Conservation (phyloP, 305 asterid genomes). For the Fraxinus latifolia region DNA sequence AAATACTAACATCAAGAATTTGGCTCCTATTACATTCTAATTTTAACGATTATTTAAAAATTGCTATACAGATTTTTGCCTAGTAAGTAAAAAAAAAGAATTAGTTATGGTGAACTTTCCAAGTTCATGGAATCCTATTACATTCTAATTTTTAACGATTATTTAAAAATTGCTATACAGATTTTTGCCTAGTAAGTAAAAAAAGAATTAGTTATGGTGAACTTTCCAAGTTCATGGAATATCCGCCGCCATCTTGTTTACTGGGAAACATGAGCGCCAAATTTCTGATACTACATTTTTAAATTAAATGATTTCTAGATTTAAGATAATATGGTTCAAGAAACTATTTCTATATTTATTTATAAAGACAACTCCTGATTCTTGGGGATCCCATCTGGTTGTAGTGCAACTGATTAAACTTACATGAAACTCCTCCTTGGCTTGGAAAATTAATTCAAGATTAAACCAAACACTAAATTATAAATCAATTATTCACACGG, state of each 20-base stretch:
- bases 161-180: not conserved
- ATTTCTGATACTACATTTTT: not conserved
- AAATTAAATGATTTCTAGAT: not conserved
- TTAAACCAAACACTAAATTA: not conserved
- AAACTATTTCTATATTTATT: not conserved
- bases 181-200: not conserved
- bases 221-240: not conserved
- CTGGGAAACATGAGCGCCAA: not conserved
- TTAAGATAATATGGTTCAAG: not conserved
- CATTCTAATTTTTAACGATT: not conserved
- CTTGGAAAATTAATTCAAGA: not conserved
- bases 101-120: no score
- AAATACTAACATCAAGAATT: not conserved
- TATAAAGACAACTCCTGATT: not conserved
- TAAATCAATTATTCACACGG: not conserved
- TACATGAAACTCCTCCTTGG: not conserved
- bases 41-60: not conserved
- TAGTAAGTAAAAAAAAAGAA: not conserved
- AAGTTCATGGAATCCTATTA: not conserved
- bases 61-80: not conserved
- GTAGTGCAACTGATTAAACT: not conserved
- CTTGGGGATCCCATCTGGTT: not conserved
- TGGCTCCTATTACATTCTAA: not conserved
- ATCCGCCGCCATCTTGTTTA: not conserved
- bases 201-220: not conserved